Evolutionary conservation across 495 filamentous ascomycete species (phyloP), one percentile per base, ranked within the genome.

Genomic region (Aspergillus sclerotiicarbonarius): DNA sequence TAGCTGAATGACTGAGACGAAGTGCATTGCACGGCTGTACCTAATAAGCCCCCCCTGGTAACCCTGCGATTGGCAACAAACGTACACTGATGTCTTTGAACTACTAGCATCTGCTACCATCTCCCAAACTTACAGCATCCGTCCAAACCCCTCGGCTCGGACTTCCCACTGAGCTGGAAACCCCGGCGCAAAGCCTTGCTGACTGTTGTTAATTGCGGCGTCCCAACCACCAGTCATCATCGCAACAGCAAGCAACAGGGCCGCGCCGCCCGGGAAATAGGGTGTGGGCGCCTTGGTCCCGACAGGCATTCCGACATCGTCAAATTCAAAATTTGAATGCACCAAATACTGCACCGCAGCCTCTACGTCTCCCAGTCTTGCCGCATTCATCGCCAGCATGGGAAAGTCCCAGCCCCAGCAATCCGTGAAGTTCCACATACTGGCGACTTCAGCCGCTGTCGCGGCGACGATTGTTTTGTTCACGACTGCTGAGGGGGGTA

Each of bases 141-240:
- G 21, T 18, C 2, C 20, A 64, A 82, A n/a, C 79, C 80, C 35
- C 81, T 80, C 8, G 67, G 37, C 76, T 13, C 56, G 64, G 7
- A 75, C 80, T 21, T 73, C 54, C 80, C 78, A 83, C 0, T 62
- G 69, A 35, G 69, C 46, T 0, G 79, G 79, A 47, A 77, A 81
- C 21, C 39, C 37, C 4, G 37, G 52, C 1, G 41, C 52, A 6
- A 16, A 13, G 6, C 39, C 18, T 18, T 54, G 52, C 9, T 13
- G 6, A 29, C 30, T 41, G 8, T 32, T 18, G 18, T 41, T 10
- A 8, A 4, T 37, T 39, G 16, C 51, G 8, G 16, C 81, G 53
- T 80, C 76, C 79, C 80, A 82, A 0, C 77, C 79, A 8, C 80
- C 80, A 7, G 78, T 76, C 75, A 84, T 78, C 79, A 83, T 82